Conservation (phyloP, 805 yeast species). For the Pichia cabralensis region DNA sequence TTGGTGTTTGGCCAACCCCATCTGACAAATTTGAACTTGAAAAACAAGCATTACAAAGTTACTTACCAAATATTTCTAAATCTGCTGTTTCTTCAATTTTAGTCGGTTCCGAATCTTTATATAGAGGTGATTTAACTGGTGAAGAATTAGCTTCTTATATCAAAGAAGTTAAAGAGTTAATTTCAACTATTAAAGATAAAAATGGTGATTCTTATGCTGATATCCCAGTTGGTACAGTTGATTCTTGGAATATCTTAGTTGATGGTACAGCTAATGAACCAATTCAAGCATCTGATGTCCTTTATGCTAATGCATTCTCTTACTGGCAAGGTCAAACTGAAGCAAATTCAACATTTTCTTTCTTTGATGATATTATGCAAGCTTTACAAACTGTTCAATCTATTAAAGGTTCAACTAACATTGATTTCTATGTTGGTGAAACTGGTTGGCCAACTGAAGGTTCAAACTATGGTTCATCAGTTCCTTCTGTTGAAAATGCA, state of each 20-base stretch:
- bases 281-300: slow-evolving; percentile 71
- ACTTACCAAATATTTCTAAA: slow-evolving; percentile 64
- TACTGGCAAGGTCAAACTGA: slow-evolving; percentile 97
- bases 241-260: slow-evolving; percentile 89
- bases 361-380: slow-evolving; percentile 96
- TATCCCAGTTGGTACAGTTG: slow-evolving; percentile 84
- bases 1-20: slow-evolving; percentile 94
- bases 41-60: slow-evolving; percentile 55
- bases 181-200: slow-evolving; percentile 59
- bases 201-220: slow-evolving; percentile 68
- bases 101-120: slow-evolving; percentile 94
- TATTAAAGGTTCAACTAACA: slow-evolving; percentile 75
- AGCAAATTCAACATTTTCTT: slow-evolving; percentile 77
- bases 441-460: slow-evolving; percentile 97
- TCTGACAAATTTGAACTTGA: slow-evolving; percentile 68
- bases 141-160: slow-evolving; percentile 61
- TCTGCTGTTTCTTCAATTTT: slow-evolving; percentile 65
- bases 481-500: slow-evolving; percentile 69
- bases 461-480: slow-evolving; percentile 53
- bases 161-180: slow-evolving; percentile 45
- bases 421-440: slow-evolving; percentile 93
- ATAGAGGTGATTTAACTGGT: slow-evolving; percentile 81
- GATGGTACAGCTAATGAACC: slow-evolving; percentile 66
- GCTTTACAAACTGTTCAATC: slow-evolving; percentile 85
- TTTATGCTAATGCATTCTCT: slow-evolving; percentile 91